phyloP scores from a whole-genome alignment of 352 stramenopile genomes.

The Phytophthora crassamura region DNA sequence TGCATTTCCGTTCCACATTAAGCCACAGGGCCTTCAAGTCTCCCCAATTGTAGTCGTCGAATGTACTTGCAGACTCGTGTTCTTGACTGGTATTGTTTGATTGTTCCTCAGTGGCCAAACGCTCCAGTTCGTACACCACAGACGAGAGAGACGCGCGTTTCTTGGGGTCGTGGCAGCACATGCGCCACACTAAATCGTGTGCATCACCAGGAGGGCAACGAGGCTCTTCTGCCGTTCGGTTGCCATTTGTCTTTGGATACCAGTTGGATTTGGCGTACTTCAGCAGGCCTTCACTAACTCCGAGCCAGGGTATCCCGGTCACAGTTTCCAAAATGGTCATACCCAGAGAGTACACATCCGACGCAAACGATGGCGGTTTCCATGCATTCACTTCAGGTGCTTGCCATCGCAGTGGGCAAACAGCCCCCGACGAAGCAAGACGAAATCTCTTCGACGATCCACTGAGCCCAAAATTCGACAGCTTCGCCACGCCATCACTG shows the following conservation, averaged over 20 bases:
- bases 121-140: slow-evolving; percentile 4
- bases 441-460: not conserved
- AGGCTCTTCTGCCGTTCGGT: not conserved
- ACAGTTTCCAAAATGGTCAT: slow-evolving; percentile 36
- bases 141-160: slow-evolving; percentile 5
- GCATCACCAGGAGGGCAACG: not conserved
- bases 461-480: slow-evolving; percentile 41
- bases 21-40: not conserved
- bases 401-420: slow-evolving; percentile 14
- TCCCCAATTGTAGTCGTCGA: not conserved
- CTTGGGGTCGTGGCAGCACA: slow-evolving; percentile 3
- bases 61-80: not conserved
- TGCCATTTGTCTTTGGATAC: not conserved
- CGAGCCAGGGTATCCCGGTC: not conserved
- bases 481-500: slow-evolving; percentile 21
- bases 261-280: not conserved
- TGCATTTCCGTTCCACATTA: not conserved
- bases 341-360: slow-evolving; percentile 31
- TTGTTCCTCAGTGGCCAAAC: not conserved
- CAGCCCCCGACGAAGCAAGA: not conserved
- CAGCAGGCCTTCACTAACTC: not conserved
- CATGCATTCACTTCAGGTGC: slow-evolving; percentile 18
- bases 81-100: not conserved
- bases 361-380: not conserved
- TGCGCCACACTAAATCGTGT: not conserved